Percentiles rank a stretch among this genome's conserved stretches.
These are phyloP conservation scores for Mucor piriformis DNA, from an alignment of 371 early-diverging fungal genomes.

Conservation along the genomic window DNA sequence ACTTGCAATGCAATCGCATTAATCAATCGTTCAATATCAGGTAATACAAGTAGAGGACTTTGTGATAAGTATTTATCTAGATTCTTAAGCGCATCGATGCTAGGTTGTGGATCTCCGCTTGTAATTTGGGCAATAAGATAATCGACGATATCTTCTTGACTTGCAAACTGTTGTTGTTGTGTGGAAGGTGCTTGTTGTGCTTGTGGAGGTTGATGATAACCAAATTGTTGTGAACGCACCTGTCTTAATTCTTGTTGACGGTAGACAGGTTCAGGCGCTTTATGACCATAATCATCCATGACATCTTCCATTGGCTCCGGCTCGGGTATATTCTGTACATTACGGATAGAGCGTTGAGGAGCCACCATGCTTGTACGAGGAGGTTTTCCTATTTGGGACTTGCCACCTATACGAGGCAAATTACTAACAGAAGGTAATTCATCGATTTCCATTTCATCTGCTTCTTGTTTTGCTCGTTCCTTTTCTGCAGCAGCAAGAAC, in stretches of 20 bases:
- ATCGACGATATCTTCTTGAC: constrained; percentile 60
- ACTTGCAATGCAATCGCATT: constrained; percentile 81
- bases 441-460: constrained; percentile 45
- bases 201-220: constrained; percentile 15
- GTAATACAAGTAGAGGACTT: constrained; percentile 55
- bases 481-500: constrained; percentile 38
- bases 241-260: background rate
- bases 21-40: constrained; percentile 70
- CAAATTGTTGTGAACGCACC: constrained; percentile 19
- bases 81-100: constrained; percentile 83
- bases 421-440: constrained; percentile 41
- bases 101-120: constrained; percentile 67
- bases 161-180: constrained; percentile 25
- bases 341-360: constrained; percentile 23
- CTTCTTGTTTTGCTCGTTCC: constrained; percentile 35
- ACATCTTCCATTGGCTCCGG: constrained; percentile 60
- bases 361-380: constrained; percentile 22
- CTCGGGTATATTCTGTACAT: constrained; percentile 27
- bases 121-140: constrained; percentile 77
- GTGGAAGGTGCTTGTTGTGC: constrained; percentile 9
- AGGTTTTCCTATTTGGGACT: constrained; percentile 39
- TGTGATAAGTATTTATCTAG: constrained; percentile 69
- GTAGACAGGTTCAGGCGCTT: constrained; percentile 17
- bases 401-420: constrained; percentile 30
- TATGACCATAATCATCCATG: constrained; percentile 39